Evolutionary conservation across 371 early-diverging fungal species (phyloP).

Genomic region (Mortierella sp.): DNA sequence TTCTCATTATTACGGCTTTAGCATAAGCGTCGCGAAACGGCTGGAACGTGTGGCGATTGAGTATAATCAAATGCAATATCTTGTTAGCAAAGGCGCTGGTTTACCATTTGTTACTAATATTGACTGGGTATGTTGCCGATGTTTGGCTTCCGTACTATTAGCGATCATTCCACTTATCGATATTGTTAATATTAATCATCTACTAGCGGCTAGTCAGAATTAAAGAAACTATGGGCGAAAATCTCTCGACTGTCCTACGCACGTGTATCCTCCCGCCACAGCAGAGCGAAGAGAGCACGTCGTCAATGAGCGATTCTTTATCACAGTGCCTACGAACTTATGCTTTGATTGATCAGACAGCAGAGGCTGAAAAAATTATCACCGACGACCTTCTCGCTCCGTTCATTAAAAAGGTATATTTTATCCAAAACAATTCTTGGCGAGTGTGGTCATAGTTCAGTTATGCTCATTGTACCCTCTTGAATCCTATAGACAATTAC

Average conservation of each 20-base stretch:
- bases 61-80: constrained; percentile 86
- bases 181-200: neutral
- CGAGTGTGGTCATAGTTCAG: too few relatives aligned
- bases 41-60: constrained; percentile 91
- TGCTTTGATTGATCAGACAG: constrained; percentile 79
- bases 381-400: constrained; percentile 70
- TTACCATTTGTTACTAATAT: constrained; percentile 80
- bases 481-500: constrained; percentile 53
- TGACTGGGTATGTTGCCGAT: constrained; percentile 71
- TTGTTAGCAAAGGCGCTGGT: constrained; percentile 76
- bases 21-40: constrained; percentile 66
- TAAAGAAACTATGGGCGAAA: constrained; percentile 75
- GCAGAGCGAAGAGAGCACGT: constrained; percentile 49
- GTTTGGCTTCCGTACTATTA: neutral
- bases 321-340: constrained; percentile 80
- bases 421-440: neutral
- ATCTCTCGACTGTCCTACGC: constrained; percentile 64
- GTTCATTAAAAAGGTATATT: constrained; percentile 64
- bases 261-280: constrained; percentile 56
- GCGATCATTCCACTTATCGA: neutral
- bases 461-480: neutral
- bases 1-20: neutral
- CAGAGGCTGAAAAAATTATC: constrained; percentile 78
- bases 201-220: constrained; percentile 79
- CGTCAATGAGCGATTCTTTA: constrained; percentile 66